phyloP scores from a whole-genome alignment of 2,329 filamentous ascomycete species.

The Paraconiothyrium brasiliense region DNA sequence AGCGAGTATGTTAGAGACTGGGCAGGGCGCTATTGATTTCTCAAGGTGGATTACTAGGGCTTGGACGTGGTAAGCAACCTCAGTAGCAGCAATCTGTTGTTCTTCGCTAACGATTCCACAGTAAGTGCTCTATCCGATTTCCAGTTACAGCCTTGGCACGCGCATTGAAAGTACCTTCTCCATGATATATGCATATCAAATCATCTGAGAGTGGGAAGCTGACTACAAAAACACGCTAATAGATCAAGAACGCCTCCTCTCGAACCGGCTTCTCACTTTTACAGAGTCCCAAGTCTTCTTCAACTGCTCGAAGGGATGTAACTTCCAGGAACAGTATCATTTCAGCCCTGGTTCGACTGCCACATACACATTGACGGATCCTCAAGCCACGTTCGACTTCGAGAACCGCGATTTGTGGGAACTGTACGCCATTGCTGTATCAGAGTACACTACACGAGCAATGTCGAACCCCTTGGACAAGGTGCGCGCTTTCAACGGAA shows the following conservation, averaged over 20 bases:
- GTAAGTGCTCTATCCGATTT: too few species aligned
- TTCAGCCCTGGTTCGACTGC: not conserved
- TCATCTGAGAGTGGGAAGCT: not conserved
- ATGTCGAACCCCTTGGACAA: not conserved
- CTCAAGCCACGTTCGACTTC: not conserved
- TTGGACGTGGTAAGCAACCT: too few species aligned
- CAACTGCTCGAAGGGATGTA: conserved; percentile 4
- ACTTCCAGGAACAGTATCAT: conserved; percentile 1
- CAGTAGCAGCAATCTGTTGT: too few species aligned
- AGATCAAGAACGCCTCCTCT: conserved; percentile 14
- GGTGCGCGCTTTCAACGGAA: not conserved
- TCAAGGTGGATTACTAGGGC: too few species aligned
- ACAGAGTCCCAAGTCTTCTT: conserved; percentile 11
- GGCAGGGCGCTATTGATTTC: too few species aligned
- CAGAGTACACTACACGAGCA: not conserved
- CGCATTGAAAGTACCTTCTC: too few species aligned
- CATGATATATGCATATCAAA: too few species aligned
- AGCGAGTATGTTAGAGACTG: too few species aligned
- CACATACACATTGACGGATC: not conserved
- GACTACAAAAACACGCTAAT: not conserved
- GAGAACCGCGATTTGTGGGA: not conserved
- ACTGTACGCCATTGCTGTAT: not conserved
- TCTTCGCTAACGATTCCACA: too few species aligned
- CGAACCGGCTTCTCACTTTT: conserved; percentile 5
- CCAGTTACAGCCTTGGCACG: too few species aligned